A percentile compares a stretch with the other conserved stretches of the same genome.
Conservation (phyloP, 2,329 filamentous ascomycete genomes). For the Ramularia endophylla region DNA sequence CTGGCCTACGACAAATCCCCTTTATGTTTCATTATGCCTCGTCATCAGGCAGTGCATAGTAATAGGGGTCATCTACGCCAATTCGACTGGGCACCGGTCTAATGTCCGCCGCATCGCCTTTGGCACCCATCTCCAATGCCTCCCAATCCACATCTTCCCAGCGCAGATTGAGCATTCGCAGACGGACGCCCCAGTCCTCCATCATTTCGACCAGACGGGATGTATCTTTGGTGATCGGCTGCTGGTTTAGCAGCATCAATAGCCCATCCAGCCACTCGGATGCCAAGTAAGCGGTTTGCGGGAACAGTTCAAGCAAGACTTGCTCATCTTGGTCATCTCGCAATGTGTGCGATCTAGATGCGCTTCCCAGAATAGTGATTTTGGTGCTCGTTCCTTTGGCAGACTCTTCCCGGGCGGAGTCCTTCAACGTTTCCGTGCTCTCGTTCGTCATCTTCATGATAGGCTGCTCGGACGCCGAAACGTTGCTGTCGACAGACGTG, state of each 20-base stretch:
- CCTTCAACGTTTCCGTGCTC: conserved; percentile 21
- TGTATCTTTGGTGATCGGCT: conserved; percentile 95
- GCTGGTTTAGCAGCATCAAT: conserved; percentile 89
- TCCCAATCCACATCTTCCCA: conserved; percentile 66
- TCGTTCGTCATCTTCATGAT: conserved; percentile 39
- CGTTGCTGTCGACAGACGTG: conserved; percentile 90
- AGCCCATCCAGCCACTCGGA: conserved; percentile 97
- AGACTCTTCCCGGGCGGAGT: conserved; percentile 11
- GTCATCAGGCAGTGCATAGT: conserved; percentile 58
- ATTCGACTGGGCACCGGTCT: conserved; percentile 66
- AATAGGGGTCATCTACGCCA: conserved; percentile 87
- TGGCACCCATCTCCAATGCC: conserved; percentile 33
- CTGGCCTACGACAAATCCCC: too few relatives aligned
- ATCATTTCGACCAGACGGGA: conserved; percentile 83
- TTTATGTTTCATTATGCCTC: too few relatives aligned
- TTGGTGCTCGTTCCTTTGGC: conserved; percentile 57
- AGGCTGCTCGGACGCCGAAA: conserved; percentile 59
- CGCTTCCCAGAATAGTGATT: conserved; percentile 76
- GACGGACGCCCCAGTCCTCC: conserved; percentile 85
- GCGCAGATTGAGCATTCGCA: conserved; percentile 82
- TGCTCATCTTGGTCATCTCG: conserved; percentile 47
- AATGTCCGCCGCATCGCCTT: conserved; percentile 30
- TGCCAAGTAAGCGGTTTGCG: conserved; percentile 71
- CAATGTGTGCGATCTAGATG: conserved; percentile 2
- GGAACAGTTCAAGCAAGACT: conserved; percentile 75